Conservation (phyloP, 1,284 basidiomycete species). For the Cutaneotrichosporon cavernicola region DNA sequence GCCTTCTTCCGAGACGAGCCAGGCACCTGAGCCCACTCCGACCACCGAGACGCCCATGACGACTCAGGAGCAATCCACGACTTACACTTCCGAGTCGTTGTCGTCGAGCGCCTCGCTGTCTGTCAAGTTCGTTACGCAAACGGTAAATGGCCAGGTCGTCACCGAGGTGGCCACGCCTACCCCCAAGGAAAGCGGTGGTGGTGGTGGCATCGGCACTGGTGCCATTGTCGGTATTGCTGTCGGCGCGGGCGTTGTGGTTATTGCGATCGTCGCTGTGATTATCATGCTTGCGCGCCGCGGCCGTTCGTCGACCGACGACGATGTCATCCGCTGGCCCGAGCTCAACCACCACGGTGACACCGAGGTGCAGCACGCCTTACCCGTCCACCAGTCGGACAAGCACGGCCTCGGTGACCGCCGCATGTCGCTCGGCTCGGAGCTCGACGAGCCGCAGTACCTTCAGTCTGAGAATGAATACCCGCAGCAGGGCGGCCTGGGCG, state of each 20-base stretch:
- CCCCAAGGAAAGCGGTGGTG: slow-evolving; percentile 10
- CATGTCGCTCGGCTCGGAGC: slow-evolving; percentile 35
- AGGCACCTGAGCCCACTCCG: neutral
- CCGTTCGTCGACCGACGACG: slow-evolving; percentile 44
- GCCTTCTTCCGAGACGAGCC: neutral
- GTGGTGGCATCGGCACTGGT: slow-evolving; percentile 35
- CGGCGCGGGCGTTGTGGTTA: slow-evolving; percentile 41
- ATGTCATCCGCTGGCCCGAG: slow-evolving; percentile 54
- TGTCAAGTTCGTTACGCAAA: slow-evolving; percentile 22
- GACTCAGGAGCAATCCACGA: neutral
- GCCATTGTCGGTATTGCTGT: slow-evolving; percentile 51
- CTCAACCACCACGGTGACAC: slow-evolving; percentile 53
- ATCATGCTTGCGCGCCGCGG: slow-evolving; percentile 43
- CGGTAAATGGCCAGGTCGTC: slow-evolving; percentile 20
- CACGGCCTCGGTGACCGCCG: slow-evolving; percentile 25
- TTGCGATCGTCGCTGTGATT: slow-evolving; percentile 39
- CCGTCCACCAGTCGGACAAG: slow-evolving; percentile 43
- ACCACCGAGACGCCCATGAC: slow-evolving; percentile 1
- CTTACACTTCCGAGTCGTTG: neutral
- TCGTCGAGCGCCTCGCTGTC: slow-evolving; percentile 7
- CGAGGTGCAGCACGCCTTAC: slow-evolving; percentile 48
- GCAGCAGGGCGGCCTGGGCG: slow-evolving; percentile 20
- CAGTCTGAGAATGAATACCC: slow-evolving; percentile 11
- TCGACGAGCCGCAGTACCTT: slow-evolving; percentile 30
- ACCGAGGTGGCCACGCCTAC: slow-evolving; percentile 1